Base-by-base conservation (phyloP, 768 basidiomycete genomes). In the Panus rudis region DNA sequence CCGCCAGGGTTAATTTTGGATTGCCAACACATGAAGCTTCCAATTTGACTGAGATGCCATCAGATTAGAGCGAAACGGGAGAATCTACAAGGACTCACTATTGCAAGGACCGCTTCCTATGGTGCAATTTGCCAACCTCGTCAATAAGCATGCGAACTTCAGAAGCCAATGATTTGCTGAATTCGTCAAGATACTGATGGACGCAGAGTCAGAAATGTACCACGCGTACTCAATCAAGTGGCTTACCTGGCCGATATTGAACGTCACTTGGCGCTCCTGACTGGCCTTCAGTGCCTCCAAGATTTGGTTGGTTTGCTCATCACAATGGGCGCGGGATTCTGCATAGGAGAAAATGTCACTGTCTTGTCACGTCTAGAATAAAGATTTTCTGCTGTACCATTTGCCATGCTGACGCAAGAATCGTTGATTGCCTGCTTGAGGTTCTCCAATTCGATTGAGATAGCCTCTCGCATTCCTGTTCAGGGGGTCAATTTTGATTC, bases 1-100 rank as follows among this genome's bases (percentile, higher is more conserved):
- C 89, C 89, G 43, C 86, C 87, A n/a, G 86, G 79, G 4, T 81
- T 81, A 51, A 88, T 86, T 57, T 84, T 84, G 30, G 84, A 71
- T 59, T 77, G 79, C 70, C 83, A 69, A 52, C 71, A 68, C 47
- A 91, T 61, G 20, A 92, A 66, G 44, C 71, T 76, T 21, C 84
- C 88, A 43, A 92, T 71, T 68, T 90, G 85, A 53, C 88, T 89
- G 50, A n/a, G 13, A 28, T 22, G 32, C 21, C 16, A 24, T 43
- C n/a, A 51, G 39, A 41, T 22, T 35, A 13, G 38, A 13, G 14
- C 26, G 42, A 35, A n/a, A 0, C 4, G 25, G 4, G 13, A 21
- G 0, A 24, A 24, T 19, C 28, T 30, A n/a, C 14, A 19, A 10
- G 28, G 33, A 75, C 85, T 38, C 65, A 91, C 88, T 83, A 78